Evolutionary conservation across 495 filamentous ascomycete species (phyloP).

Genomic region (Achaetomiella virescens): DNA sequence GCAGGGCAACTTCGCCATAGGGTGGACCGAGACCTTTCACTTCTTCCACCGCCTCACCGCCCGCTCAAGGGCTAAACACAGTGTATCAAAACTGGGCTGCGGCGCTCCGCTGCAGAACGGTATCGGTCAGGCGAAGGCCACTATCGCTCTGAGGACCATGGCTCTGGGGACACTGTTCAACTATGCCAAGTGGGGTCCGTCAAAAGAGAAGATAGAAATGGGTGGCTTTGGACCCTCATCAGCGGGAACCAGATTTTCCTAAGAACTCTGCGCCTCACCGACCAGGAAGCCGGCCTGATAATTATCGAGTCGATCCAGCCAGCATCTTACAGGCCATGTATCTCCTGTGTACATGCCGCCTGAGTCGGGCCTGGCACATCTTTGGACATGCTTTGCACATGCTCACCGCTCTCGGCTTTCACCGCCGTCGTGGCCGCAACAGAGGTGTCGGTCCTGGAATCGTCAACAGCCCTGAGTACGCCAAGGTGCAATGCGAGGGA

Average conservation of each 20-base stretch:
- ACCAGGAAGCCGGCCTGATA: conserved; percentile 14
- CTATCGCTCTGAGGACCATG: conserved; percentile 23
- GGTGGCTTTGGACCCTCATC: conserved; percentile 17
- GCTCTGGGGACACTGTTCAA: conserved; percentile 18
- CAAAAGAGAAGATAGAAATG: background rate
- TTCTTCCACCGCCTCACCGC: conserved; percentile 20
- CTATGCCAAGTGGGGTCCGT: background rate
- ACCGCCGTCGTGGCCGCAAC: conserved; percentile 22
- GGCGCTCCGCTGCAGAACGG: conserved; percentile 6
- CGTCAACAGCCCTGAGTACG: conserved; percentile 13
- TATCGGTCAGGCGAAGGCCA: conserved; percentile 19
- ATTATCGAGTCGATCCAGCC: conserved; percentile 23
- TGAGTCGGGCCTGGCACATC: conserved; percentile 22
- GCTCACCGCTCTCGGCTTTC: conserved; percentile 25
- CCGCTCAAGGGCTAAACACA: conserved; percentile 13
- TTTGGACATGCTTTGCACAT: conserved; percentile 25
- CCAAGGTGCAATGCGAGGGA: conserved; percentile 26
- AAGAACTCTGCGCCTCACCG: conserved; percentile 9
- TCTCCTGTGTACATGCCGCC: conserved; percentile 22
- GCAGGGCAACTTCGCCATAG: conserved; percentile 16
- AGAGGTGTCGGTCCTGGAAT: conserved; percentile 16
- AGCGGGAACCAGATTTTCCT: conserved; percentile 19
- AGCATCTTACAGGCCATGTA: conserved; percentile 24
- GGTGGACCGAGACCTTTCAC: conserved; percentile 23
- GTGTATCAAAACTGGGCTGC: conserved; percentile 14